phyloP scores from a whole-genome alignment of 2,329 filamentous ascomycete genomes.

The Rhexocercosporidium sp. region DNA sequence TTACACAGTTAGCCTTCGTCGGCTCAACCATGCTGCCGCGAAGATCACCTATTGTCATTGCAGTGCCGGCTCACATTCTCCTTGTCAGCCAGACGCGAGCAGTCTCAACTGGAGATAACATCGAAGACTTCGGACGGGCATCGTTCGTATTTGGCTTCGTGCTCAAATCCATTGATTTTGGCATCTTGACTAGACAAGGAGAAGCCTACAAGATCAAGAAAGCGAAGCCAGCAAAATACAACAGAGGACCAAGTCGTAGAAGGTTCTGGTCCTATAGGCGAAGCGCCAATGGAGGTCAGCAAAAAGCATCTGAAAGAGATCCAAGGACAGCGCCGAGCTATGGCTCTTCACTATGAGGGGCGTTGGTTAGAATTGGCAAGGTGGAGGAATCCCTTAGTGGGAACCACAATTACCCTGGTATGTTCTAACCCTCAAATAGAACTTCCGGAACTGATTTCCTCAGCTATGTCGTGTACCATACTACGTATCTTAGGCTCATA shows the following conservation, averaged over 20 bases:
- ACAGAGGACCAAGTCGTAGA: background rate
- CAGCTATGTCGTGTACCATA: slow-evolving; percentile 11
- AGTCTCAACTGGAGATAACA: slow-evolving; percentile 1
- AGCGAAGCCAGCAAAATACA: background rate
- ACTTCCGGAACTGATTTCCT: background rate
- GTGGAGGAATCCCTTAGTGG: slow-evolving; percentile 15
- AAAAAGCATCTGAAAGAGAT: background rate
- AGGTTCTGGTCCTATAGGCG: too few relatives aligned
- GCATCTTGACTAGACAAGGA: slow-evolving; percentile 5
- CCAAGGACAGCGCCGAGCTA: slow-evolving; percentile 16
- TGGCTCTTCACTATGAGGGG: slow-evolving; percentile 18
- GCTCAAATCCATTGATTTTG: slow-evolving; percentile 20
- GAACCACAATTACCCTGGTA: slow-evolving; percentile 7
- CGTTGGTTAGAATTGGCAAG: slow-evolving; percentile 22
- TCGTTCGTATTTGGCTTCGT: slow-evolving; percentile 8
- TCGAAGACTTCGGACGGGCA: slow-evolving; percentile 14
- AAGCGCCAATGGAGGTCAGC: background rate
- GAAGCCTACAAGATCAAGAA: slow-evolving; percentile 4
- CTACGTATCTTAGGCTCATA: slow-evolving; percentile 9
- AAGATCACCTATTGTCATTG: background rate
- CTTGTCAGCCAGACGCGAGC: background rate
- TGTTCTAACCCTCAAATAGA: background rate
- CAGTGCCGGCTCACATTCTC: slow-evolving; percentile 3
- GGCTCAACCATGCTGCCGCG: slow-evolving; percentile 1
- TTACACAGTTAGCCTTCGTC: background rate